Evolutionary conservation across 805 yeast genomes (phyloP).

Genomic region (Metschnikowia colocasiae): DNA sequence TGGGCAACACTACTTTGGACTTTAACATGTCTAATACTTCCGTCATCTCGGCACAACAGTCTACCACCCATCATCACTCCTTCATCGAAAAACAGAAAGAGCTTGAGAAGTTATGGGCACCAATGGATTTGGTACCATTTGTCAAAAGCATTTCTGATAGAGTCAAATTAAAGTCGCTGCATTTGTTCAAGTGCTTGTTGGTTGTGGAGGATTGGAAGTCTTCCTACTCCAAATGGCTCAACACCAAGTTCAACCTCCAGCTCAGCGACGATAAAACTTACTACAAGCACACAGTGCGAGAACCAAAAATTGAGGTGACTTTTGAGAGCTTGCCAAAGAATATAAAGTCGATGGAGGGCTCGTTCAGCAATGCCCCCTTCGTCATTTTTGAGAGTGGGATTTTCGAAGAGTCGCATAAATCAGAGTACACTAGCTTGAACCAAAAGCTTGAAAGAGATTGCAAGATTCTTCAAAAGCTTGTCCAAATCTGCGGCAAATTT

Average conservation of each 20-base stretch:
- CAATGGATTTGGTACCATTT: constrained; percentile 37
- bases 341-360: constrained; percentile 31
- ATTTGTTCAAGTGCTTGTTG: constrained; percentile 35
- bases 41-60: background rate
- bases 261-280: constrained; percentile 25
- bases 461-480: constrained; percentile 31
- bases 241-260: constrained; percentile 39
- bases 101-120: constrained; percentile 46
- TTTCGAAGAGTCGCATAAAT: constrained; percentile 17
- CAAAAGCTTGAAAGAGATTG: constrained; percentile 38
- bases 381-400: constrained; percentile 54
- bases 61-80: background rate
- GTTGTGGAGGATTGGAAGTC: constrained; percentile 48
- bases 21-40: background rate
- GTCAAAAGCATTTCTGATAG: constrained; percentile 27
- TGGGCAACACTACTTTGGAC: background rate
- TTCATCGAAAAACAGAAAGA: constrained; percentile 28
- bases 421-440: constrained; percentile 16
- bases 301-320: constrained; percentile 27
- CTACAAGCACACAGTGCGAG: constrained; percentile 25
- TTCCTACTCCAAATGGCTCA: constrained; percentile 48
- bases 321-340: constrained; percentile 42
- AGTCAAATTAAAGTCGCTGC: constrained; percentile 22
- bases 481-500: constrained; percentile 30
- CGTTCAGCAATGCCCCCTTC: constrained; percentile 40